A percentile compares a stretch with the other conserved stretches of the same genome.
phyloP scores from a whole-genome alignment of 2,329 filamentous ascomycete species.

The Beauveria sp. region DNA sequence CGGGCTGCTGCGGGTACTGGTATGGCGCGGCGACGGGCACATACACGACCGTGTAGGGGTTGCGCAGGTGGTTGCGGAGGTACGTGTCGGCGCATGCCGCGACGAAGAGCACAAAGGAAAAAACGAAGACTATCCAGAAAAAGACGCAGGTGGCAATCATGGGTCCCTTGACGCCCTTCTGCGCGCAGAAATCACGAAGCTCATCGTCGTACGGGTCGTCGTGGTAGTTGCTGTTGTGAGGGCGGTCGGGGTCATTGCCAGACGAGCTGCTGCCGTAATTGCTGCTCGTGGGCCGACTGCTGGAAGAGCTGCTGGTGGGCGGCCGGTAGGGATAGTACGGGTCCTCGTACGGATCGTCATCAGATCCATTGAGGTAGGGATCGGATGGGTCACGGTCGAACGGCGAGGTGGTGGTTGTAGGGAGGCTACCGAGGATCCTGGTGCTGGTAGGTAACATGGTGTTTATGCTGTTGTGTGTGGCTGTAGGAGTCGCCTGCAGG shows the following conservation, averaged over 20 bases:
- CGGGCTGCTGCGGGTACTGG: neutral
- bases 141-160: conserved; percentile 5
- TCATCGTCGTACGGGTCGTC: neutral
- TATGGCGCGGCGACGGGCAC: neutral
- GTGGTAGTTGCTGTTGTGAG: neutral
- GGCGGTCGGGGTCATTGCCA: neutral
- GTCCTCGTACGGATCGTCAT: neutral
- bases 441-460: neutral
- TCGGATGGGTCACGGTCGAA: neutral
- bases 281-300: neutral
- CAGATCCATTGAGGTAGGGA: no score
- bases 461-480: neutral
- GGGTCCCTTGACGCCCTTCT: neutral
- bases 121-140: conserved; percentile 3
- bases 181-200: neutral
- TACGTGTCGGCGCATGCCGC: conserved; percentile 9
- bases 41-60: conserved; percentile 2
- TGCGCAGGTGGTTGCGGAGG: conserved; percentile 10
- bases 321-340: neutral
- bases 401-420: neutral
- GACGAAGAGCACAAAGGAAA: conserved; percentile 3
- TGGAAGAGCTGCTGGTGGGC: neutral
- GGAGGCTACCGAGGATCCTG: neutral
- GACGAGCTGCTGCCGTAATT: neutral
- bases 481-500: neutral